These are phyloP conservation scores for Eucalyptus erythrocorys DNA, from an alignment of 345 rosid genomes.

Conservation along the genomic window DNA sequence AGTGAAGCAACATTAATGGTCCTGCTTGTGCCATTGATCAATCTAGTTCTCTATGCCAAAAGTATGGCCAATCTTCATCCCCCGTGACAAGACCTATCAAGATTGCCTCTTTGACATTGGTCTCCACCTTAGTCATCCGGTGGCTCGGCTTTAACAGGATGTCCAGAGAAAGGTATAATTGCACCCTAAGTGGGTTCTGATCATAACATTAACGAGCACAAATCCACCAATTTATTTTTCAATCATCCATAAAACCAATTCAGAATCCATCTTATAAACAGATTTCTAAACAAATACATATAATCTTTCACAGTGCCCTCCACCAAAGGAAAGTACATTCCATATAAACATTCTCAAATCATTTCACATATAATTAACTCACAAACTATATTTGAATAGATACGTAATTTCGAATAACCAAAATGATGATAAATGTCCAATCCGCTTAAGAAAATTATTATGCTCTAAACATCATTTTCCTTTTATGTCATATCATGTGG, in stretches of 20 bases:
- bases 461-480: not conserved
- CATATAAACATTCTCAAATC: not conserved
- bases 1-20: not conserved
- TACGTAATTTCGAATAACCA: not conserved
- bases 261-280: not conserved
- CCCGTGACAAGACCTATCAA: not conserved
- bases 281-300: not conserved
- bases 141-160: not conserved
- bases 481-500: not conserved
- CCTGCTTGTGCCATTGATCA: not conserved
- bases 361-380: not conserved
- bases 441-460: not conserved
- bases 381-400: not conserved
- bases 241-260: not conserved
- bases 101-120: not conserved
- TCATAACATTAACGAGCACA: not conserved
- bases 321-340: not conserved
- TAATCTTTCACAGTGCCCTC: not conserved
- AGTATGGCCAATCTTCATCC: not conserved
- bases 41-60: not conserved
- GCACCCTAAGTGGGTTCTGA: not conserved
- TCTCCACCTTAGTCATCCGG: not conserved
- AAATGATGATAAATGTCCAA: not conserved
- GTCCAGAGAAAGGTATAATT: not conserved
- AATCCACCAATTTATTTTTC: not conserved